phyloP scores from a whole-genome alignment of 2,329 filamentous ascomycete species.

The Aspergillus arachidicola region DNA sequence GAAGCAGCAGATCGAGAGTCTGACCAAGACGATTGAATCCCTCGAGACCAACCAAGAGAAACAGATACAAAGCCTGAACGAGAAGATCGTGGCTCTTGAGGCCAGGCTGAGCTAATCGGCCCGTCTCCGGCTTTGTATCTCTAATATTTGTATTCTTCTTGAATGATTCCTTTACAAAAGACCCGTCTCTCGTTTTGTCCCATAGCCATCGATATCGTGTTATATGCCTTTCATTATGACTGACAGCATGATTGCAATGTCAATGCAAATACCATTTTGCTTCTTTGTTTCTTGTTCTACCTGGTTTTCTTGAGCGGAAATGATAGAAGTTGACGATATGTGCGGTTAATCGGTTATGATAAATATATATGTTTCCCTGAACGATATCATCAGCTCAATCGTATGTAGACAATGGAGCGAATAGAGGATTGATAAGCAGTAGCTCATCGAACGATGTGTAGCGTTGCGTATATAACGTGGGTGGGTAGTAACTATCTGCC shows the following conservation, averaged over 20 bases:
- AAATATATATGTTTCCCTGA: background rate
- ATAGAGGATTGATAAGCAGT: background rate
- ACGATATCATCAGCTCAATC: background rate
- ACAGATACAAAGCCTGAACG: constrained; percentile 70
- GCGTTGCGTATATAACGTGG: background rate
- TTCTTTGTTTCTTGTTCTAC: background rate
- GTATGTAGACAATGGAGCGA: background rate
- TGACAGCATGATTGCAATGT: constrained; percentile 20
- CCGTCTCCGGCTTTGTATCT: background rate
- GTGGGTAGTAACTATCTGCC: background rate
- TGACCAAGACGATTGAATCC: constrained; percentile 74
- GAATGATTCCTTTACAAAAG: constrained; percentile 10
- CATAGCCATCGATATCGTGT: constrained; percentile 19
- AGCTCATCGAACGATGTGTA: background rate
- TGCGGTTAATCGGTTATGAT: background rate
- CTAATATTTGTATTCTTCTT: constrained; percentile 12
- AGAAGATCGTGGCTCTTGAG: constrained; percentile 81
- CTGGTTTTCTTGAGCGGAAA: background rate
- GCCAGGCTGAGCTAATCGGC: constrained; percentile 61
- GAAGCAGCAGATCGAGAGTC: constrained; percentile 70
- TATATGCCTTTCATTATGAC: constrained; percentile 13
- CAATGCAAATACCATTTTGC: constrained; percentile 11
- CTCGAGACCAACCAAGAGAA: constrained; percentile 76
- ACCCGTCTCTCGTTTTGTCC: constrained; percentile 17
- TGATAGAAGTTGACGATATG: constrained; percentile 1